Base-by-base conservation (phyloP, 345 rosid genomes). In the Gossypium herbaceum region DNA sequence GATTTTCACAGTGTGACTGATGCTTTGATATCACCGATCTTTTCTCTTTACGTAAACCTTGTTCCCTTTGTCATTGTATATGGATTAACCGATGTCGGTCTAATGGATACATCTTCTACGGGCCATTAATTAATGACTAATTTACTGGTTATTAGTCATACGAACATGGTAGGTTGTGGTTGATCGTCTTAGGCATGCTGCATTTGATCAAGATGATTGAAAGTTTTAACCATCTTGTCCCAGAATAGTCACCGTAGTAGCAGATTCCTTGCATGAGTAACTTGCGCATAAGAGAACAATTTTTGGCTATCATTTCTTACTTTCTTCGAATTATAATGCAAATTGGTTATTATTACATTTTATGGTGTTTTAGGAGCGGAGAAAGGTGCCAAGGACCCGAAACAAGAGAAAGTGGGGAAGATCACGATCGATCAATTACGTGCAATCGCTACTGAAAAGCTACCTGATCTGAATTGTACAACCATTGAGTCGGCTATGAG, bases 401-500 rank as follows among this genome's bases (percentile, higher is more conserved):
- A 89, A 76, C 82, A 27, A 79, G 86, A 83, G 81, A 94, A 87
- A 82, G 98, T 90, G 71, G 98, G 97, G 75, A 84, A 73, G 85
- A 63, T 94, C 78, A 89, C 92, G 10, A 81, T 87, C 17, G 97
- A 94, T 6, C 94, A 91, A 72, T 65, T 91, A 43, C 92, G 88
- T 1, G 58, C 82, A 62, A 87, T 94, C 12, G 98, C 97, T 11
- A 27, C 89, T 3, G 96, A 92, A 85, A 94, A 92, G 88, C 89
- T 94, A 61, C 96, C 94, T 0, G 96, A 92, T 75, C 79, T 92
- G 79, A 94, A 92, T 76, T 92, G 98, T 78, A 84, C 81, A 0
- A 86, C 82, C 15, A 76, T 94, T 65, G 98, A 92, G 77, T 90
- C 98, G 4, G 98, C 97, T 8, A 92, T 89, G 96, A 89, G 97